Evolutionary conservation across 176 grass and related monocot genomes (phyloP).

Genomic region (Rhynchospora pubera): DNA sequence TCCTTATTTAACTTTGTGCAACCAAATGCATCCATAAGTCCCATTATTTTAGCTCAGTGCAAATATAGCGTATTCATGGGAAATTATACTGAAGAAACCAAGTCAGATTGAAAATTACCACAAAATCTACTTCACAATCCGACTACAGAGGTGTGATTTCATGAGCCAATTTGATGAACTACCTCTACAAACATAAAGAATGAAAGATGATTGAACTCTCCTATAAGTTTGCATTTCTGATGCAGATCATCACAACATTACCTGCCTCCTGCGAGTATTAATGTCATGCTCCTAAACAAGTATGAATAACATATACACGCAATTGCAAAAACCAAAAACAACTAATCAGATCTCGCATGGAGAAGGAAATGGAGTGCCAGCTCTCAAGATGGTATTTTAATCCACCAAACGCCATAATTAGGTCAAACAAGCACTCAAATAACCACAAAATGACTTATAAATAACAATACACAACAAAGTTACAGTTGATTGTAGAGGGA

Average conservation of each 20-base stretch:
- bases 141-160: neutral
- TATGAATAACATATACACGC: slow-evolving; percentile 1
- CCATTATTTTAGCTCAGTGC: neutral
- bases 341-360: neutral
- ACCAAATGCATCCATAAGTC: neutral
- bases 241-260: slow-evolving; percentile 1
- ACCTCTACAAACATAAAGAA: neutral
- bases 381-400: slow-evolving; percentile 7
- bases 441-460: slow-evolving; percentile 13
- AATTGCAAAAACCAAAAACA: slow-evolving; percentile 7
- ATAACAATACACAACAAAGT: slow-evolving; percentile 14
- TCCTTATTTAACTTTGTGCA: too few relatives aligned
- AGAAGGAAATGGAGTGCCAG: neutral
- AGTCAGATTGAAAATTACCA: neutral
- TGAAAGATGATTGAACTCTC: neutral
- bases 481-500: slow-evolving; percentile 25
- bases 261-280: neutral
- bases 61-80: neutral
- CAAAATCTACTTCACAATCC: neutral
- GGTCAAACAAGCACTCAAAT: slow-evolving; percentile 14
- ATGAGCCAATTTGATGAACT: neutral
- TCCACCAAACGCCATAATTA: neutral
- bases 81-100: neutral
- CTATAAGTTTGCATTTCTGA: neutral
- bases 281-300: neutral